These are phyloP conservation scores for Arthrinium phaeospermum DNA, from an alignment of 2,329 filamentous ascomycete genomes.

Conservation along the genomic window DNA sequence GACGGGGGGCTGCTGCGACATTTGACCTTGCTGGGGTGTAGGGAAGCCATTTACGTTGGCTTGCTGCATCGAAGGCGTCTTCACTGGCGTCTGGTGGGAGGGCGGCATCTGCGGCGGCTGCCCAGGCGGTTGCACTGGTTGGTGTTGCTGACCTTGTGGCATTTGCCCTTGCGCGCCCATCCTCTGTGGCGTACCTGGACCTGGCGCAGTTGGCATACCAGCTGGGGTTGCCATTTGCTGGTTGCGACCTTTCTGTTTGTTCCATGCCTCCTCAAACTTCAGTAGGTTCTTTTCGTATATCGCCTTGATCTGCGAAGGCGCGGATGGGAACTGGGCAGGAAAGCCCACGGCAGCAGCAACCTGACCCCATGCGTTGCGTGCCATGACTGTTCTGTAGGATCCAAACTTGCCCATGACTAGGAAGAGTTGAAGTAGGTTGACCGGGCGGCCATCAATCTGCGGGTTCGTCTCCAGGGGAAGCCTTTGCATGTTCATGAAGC, in stretches of 20 bases:
- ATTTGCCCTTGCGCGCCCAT: slow-evolving; percentile 47
- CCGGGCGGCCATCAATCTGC: slow-evolving; percentile 71
- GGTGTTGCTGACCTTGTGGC: slow-evolving; percentile 43
- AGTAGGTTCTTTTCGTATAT: slow-evolving; percentile 78
- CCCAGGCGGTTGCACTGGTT: slow-evolving; percentile 32
- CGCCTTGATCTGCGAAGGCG: slow-evolving; percentile 71
- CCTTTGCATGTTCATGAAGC: slow-evolving; percentile 78
- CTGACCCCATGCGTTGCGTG: slow-evolving; percentile 73
- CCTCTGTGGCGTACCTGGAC: slow-evolving; percentile 49
- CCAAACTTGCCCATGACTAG: slow-evolving; percentile 76
- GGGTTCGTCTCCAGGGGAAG: slow-evolving; percentile 78
- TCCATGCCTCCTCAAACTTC: slow-evolving; percentile 76
- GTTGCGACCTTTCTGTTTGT: slow-evolving; percentile 59
- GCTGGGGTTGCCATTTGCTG: slow-evolving; percentile 48
- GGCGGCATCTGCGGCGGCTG: slow-evolving; percentile 51
- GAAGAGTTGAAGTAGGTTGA: slow-evolving; percentile 81
- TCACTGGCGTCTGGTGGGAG: slow-evolving; percentile 49
- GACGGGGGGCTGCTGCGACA: slow-evolving; percentile 51
- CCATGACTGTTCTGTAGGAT: slow-evolving; percentile 76
- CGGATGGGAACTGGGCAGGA: slow-evolving; percentile 67
- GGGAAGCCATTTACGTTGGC: slow-evolving; percentile 56
- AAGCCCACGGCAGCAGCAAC: slow-evolving; percentile 71
- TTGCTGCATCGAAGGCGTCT: slow-evolving; percentile 54
- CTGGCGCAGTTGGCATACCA: slow-evolving; percentile 40
- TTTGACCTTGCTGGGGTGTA: slow-evolving; percentile 47